Percentiles rank a stretch among this genome's conserved stretches.
Conservation (phyloP, 495 filamentous ascomycete species). For the Choiromyces venosus region DNA sequence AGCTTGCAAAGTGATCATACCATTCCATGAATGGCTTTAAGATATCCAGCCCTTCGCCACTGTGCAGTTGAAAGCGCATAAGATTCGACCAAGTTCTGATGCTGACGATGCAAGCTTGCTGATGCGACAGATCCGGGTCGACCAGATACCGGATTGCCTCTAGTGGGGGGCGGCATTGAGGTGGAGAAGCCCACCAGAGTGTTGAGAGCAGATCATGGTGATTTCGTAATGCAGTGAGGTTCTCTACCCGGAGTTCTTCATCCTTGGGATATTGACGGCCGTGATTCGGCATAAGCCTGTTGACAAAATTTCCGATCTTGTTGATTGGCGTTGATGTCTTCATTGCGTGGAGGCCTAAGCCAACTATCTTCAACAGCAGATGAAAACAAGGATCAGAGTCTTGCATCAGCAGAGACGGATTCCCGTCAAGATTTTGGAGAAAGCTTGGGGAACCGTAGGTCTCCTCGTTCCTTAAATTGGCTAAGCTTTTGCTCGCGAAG, state of each 20-base stretch:
- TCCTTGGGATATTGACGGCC: slow-evolving; percentile 82
- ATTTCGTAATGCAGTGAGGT: slow-evolving; percentile 82
- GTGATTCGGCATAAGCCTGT: slow-evolving; percentile 81
- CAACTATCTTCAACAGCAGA: slow-evolving; percentile 83
- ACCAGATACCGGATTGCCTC: slow-evolving; percentile 71
- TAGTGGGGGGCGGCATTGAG: slow-evolving; percentile 61
- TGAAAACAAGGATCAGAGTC: slow-evolving; percentile 81
- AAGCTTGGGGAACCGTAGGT: slow-evolving; percentile 70
- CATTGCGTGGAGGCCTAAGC: slow-evolving; percentile 59
- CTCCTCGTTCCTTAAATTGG: slow-evolving; percentile 71
- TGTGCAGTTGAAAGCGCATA: slow-evolving; percentile 53
- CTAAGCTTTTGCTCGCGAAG: slow-evolving; percentile 69
- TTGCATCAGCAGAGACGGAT: slow-evolving; percentile 57
- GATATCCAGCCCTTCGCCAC: slow-evolving; percentile 39
- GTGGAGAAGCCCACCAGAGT: slow-evolving; percentile 78
- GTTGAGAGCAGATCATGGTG: slow-evolving; percentile 90
- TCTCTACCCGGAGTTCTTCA: slow-evolving; percentile 61
- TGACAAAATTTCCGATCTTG: slow-evolving; percentile 69
- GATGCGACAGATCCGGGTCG: slow-evolving; percentile 70
- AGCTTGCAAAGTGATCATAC: slow-evolving; percentile 48
- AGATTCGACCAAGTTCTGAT: slow-evolving; percentile 76
- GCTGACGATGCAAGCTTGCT: slow-evolving; percentile 77
- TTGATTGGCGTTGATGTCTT: slow-evolving; percentile 50
- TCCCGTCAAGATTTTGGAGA: slow-evolving; percentile 62
- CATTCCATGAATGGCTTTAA: slow-evolving; percentile 44